These are phyloP conservation scores for Cryptococcus sp. DNA, from an alignment of 1,284 basidiomycete genomes.

Conservation along the genomic window DNA sequence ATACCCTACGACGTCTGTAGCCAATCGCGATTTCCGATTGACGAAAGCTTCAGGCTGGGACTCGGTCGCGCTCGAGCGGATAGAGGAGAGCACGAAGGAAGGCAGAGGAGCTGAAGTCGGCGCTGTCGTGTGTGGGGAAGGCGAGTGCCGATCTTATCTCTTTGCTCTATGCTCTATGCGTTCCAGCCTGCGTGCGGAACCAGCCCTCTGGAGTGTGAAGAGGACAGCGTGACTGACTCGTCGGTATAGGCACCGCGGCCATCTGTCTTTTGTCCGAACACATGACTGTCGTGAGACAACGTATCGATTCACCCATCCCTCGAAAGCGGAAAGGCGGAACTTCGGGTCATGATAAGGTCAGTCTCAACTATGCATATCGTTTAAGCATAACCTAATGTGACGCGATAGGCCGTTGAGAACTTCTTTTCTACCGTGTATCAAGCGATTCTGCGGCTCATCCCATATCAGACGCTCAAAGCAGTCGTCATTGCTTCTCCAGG, in stretches of 20 bases:
- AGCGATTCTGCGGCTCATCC: slow-evolving; percentile 85
- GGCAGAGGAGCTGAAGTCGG: slow-evolving; percentile 94
- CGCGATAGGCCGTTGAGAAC: slow-evolving; percentile 63
- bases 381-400: not conserved
- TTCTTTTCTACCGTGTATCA: slow-evolving; percentile 87
- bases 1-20: slow-evolving; percentile 23
- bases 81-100: slow-evolving; percentile 86
- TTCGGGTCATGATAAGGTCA: slow-evolving; percentile 77
- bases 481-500: slow-evolving; percentile 97
- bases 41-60: slow-evolving; percentile 89
- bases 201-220: not conserved
- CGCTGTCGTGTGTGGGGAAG: slow-evolving; percentile 93
- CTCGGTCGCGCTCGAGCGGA: slow-evolving; percentile 75
- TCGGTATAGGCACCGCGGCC: slow-evolving; percentile 71
- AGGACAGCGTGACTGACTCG: not conserved
- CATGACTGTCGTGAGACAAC: slow-evolving; percentile 92
- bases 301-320: slow-evolving; percentile 87
- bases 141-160: slow-evolving; percentile 43
- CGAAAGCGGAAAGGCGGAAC: slow-evolving; percentile 83
- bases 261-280: slow-evolving; percentile 94
- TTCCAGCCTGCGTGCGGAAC: not conserved
- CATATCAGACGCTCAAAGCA: slow-evolving; percentile 76
- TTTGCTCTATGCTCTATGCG: not conserved
- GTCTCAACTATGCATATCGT: slow-evolving; percentile 2
- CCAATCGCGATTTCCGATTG: slow-evolving; percentile 87